Percentiles rank a stretch among this genome's conserved stretches.
Conservation (phyloP, 805 yeast species). For the Zygotorulaspora chibaensis region DNA sequence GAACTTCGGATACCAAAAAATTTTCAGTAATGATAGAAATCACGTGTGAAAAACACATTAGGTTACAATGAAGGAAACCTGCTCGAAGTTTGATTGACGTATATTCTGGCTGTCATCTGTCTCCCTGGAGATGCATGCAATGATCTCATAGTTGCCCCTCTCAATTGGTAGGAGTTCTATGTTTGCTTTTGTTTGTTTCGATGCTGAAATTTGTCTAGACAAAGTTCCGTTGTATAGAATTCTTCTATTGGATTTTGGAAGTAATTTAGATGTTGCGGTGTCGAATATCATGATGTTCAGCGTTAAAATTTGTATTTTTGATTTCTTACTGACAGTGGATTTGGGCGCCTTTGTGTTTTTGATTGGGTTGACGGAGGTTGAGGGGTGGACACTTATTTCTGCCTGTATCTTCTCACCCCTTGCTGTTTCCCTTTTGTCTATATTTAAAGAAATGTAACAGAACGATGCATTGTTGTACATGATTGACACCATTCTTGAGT, state of each 20-base stretch:
- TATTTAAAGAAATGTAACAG: conserved; percentile 15
- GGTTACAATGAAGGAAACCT: conserved; percentile 12
- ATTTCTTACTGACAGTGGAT: not conserved
- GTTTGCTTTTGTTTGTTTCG: conserved; percentile 42
- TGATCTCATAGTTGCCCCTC: conserved; percentile 81
- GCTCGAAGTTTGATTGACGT: conserved; percentile 14
- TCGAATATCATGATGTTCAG: conserved; percentile 23
- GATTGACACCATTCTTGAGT: conserved; percentile 20
- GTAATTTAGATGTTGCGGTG: conserved; percentile 20
- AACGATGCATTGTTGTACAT: conserved; percentile 22
- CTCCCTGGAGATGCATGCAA: conserved; percentile 31
- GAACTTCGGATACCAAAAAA: conserved; percentile 1
- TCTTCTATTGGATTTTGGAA: conserved; percentile 44
- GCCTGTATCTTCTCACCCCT: conserved; percentile 18
- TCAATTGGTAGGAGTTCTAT: conserved; percentile 60
- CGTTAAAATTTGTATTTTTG: conserved; percentile 1
- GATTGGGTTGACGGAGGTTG: not conserved
- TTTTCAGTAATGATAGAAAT: conserved; percentile 3
- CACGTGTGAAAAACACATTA: conserved; percentile 1
- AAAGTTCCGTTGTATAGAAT: conserved; percentile 69
- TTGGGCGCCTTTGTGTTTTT: not conserved
- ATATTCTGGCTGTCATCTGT: not conserved
- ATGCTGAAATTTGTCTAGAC: conserved; percentile 40
- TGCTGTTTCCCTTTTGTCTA: conserved; percentile 8
- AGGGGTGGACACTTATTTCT: conserved; percentile 12